phyloP scores from a whole-genome alignment of 306 rosid genomes.

The Elaeagnus macrophylla region DNA sequence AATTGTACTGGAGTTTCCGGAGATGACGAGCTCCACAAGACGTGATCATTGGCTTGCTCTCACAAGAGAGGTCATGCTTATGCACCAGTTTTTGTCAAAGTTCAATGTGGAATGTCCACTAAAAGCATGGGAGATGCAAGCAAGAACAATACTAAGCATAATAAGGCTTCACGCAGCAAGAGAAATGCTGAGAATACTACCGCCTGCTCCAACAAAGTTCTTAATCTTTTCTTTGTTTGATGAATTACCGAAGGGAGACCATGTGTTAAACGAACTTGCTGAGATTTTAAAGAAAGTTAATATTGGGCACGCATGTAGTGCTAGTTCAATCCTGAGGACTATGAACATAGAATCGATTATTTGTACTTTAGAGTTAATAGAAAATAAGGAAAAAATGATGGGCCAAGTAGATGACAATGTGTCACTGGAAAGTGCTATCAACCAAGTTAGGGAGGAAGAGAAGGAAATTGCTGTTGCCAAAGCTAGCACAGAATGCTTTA shows the following conservation, averaged over 20 bases:
- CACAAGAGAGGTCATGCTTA: constrained; percentile 55
- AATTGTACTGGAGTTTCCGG: constrained; percentile 71
- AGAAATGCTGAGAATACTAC: constrained; percentile 83
- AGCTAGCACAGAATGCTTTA: constrained; percentile 64
- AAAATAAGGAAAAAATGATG: constrained; percentile 15
- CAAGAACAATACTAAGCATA: constrained; percentile 76
- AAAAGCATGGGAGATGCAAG: constrained; percentile 79
- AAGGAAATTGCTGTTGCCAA: constrained; percentile 59
- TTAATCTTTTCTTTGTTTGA: constrained; percentile 68
- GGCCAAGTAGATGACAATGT: constrained; percentile 30
- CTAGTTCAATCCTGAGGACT: constrained; percentile 46
- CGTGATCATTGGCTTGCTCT: constrained; percentile 93
- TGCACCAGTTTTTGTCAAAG: constrained; percentile 60
- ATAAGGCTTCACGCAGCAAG: constrained; percentile 88
- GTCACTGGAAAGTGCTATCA: constrained; percentile 46
- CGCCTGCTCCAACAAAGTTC: constrained; percentile 80
- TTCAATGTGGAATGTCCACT: constrained; percentile 32
- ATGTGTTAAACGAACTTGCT: constrained; percentile 65
- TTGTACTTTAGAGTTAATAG: constrained; percentile 24
- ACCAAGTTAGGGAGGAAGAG: constrained; percentile 76
- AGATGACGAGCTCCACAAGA: constrained; percentile 83
- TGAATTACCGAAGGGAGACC: constrained; percentile 85
- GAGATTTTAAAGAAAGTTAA: constrained; percentile 47
- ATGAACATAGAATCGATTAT: constrained; percentile 32
- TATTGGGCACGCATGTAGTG: constrained; percentile 49